phyloP scores from a whole-genome alignment of 129 eudicot genomes.

The Silybum marianum region DNA sequence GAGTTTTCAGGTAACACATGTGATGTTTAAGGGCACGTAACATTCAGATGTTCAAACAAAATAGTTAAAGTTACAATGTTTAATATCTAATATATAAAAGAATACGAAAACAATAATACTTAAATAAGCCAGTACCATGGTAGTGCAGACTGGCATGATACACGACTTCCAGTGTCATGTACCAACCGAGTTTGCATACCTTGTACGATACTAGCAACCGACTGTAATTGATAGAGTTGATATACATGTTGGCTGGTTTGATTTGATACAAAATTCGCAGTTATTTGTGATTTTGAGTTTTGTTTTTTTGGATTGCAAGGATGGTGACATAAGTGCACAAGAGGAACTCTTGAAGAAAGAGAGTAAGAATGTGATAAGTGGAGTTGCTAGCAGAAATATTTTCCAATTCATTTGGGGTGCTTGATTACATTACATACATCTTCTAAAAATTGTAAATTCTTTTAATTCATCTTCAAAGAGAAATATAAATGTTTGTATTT shows the following conservation, averaged over 20 bases:
- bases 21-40: background rate
- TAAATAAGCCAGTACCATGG: background rate
- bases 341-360: slow-evolving; percentile 83
- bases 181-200: no score
- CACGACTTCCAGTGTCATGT: background rate
- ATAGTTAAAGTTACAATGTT: background rate
- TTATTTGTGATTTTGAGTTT: slow-evolving; percentile 22
- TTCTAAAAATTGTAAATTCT: no score
- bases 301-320: slow-evolving; percentile 44
- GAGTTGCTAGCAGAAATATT: slow-evolving; percentile 83
- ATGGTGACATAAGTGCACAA: slow-evolving; percentile 72
- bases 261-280: background rate
- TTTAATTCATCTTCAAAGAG: background rate
- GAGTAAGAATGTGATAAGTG: slow-evolving; percentile 57
- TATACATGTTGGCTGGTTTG: background rate
- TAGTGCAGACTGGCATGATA: no score
- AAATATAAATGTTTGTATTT: background rate
- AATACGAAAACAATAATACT: no score
- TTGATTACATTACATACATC: slow-evolving; percentile 28
- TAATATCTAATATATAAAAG: no score
- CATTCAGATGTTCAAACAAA: background rate
- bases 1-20: background rate
- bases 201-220: background rate
- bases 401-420: slow-evolving; percentile 79
- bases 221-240: background rate